A percentile compares a stretch with the other conserved stretches of the same genome.
phyloP scores from a whole-genome alignment of 345 rosid species.

The Eucalyptus grandis region DNA sequence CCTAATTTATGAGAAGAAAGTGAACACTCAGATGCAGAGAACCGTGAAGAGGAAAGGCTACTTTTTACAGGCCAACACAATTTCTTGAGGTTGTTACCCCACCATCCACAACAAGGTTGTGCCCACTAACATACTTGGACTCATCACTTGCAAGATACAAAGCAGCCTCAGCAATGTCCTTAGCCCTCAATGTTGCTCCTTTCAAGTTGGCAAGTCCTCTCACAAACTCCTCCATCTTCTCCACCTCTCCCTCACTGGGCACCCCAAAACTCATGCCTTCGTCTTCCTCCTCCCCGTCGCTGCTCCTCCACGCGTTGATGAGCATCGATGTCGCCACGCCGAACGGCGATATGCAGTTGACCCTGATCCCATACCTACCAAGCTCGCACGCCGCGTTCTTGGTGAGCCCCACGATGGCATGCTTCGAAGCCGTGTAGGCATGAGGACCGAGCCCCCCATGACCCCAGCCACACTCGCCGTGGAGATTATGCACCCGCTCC shows the following conservation, averaged over 20 bases:
- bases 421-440: constrained; percentile 82
- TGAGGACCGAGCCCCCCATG: constrained; percentile 87
- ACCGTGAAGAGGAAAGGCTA: not conserved
- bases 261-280: constrained; percentile 11
- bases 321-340: constrained; percentile 86
- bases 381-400: constrained; percentile 78
- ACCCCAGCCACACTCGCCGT: constrained; percentile 81
- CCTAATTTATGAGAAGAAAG: not conserved
- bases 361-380: constrained; percentile 62
- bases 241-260: constrained; percentile 28
- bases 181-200: constrained; percentile 46
- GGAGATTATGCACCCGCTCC: constrained; percentile 56
- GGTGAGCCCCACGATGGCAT: constrained; percentile 74
- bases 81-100: constrained; percentile 67
- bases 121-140: constrained; percentile 77
- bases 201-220: constrained; percentile 47
- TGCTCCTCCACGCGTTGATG: constrained; percentile 46
- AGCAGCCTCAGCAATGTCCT: constrained; percentile 78
- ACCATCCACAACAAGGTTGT: constrained; percentile 85
- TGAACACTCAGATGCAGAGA: not conserved
- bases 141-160: constrained; percentile 76
- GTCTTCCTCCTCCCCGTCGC: constrained; percentile 16
- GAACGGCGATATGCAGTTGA: constrained; percentile 77
- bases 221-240: constrained; percentile 60
- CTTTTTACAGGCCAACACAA: constrained; percentile 59